These are phyloP conservation scores for Podila minutissima DNA, from an alignment of 192 early-diverging fungal species.

Conservation along the genomic window DNA sequence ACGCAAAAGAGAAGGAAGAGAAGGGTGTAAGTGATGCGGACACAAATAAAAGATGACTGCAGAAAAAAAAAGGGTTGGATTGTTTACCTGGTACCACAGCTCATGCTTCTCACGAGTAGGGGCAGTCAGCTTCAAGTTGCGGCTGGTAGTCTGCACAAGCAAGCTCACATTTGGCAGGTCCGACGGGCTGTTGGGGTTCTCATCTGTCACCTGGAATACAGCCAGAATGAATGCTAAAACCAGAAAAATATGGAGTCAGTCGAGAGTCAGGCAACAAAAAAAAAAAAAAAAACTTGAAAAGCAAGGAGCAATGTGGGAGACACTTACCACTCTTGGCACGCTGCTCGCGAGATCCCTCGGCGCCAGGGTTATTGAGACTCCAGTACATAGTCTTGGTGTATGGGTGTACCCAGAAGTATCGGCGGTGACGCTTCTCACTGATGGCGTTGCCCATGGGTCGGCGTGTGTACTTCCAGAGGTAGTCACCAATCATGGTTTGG, in stretches of 20 bases:
- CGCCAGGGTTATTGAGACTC: slow-evolving; percentile 70
- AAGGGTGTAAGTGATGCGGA: neutral
- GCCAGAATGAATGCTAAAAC: slow-evolving; percentile 72
- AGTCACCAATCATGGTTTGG: slow-evolving; percentile 83
- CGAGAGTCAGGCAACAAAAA: neutral
- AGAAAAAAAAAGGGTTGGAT: neutral
- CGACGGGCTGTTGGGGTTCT: slow-evolving; percentile 19
- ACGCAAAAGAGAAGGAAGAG: neutral
- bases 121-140: slow-evolving; percentile 81
- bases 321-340: slow-evolving; percentile 60
- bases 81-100: slow-evolving; percentile 72
- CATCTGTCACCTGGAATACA: slow-evolving; percentile 64
- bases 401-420: slow-evolving; percentile 87
- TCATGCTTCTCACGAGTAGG: slow-evolving; percentile 73
- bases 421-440: slow-evolving; percentile 70
- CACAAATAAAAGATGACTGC: neutral
- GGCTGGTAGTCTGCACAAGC: slow-evolving; percentile 70
- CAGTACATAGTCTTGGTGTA: slow-evolving; percentile 84
- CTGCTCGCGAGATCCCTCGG: slow-evolving; percentile 47
- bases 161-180: slow-evolving; percentile 68
- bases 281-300: neutral
- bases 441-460: slow-evolving; percentile 57
- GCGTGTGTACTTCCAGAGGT: slow-evolving; percentile 78
- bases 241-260: slow-evolving; percentile 8
- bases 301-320: neutral